Evolutionary conservation across 2,329 filamentous ascomycete species (phyloP).

Genomic region (Lachnum nothofagi): DNA sequence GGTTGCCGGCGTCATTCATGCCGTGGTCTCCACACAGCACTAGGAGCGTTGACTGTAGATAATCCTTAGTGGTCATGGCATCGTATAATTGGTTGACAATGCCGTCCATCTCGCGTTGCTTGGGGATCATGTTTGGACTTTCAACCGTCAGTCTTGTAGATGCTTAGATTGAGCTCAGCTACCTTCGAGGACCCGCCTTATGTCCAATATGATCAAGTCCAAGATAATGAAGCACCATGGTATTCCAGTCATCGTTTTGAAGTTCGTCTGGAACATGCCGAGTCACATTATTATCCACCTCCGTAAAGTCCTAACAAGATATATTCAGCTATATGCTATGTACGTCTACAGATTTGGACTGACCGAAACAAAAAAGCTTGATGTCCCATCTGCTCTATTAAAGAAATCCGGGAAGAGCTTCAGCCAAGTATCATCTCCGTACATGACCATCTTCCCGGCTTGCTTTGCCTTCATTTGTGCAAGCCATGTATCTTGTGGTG

Average conservation of each 20-base stretch:
- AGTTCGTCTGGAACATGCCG: constrained; percentile 79
- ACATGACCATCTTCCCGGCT: constrained; percentile 79
- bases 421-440: constrained; percentile 96
- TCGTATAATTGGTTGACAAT: constrained; percentile 72
- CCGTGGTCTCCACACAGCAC: constrained; percentile 91
- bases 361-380: constrained; percentile 96
- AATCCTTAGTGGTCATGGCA: constrained; percentile 63
- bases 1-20: constrained; percentile 99
- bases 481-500: constrained; percentile 90
- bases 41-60: constrained; percentile 74
- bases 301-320: constrained; percentile 74
- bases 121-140: constrained; percentile 87
- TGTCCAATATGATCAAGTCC: constrained; percentile 97
- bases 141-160: constrained; percentile 14
- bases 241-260: constrained; percentile 75
- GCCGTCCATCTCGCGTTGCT: constrained; percentile 88
- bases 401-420: constrained; percentile 92
- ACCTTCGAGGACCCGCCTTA: constrained; percentile 84
- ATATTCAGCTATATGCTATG: constrained; percentile 27
- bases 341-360: constrained; percentile 38
- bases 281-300: constrained; percentile 97
- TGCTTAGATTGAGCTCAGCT: constrained; percentile 15
- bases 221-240: constrained; percentile 90
- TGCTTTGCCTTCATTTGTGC: constrained; percentile 77
- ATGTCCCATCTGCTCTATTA: constrained; percentile 81